A percentile compares a stretch with the other conserved stretches of the same genome.
Conservation (phyloP, 495 filamentous ascomycete species). For the Penicillium lividum region DNA sequence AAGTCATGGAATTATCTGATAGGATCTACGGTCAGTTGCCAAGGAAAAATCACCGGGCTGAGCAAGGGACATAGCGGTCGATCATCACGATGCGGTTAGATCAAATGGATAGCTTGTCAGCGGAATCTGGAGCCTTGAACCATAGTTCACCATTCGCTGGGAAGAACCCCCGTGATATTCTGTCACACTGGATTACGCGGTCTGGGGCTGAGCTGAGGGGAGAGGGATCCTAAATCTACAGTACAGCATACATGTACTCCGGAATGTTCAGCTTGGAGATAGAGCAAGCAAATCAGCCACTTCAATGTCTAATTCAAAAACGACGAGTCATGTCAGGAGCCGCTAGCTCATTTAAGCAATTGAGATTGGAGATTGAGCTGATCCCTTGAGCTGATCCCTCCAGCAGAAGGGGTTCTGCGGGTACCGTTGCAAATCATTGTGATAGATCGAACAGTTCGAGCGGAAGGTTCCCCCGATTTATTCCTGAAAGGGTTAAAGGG, state of each 20-base stretch:
- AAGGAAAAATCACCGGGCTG: not conserved
- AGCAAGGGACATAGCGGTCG: slow-evolving; percentile 11
- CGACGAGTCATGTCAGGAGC: not conserved
- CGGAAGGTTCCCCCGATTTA: not conserved
- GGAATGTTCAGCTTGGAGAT: not conserved
- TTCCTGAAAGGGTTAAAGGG: not conserved
- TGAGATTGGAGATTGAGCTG: slow-evolving; percentile 9
- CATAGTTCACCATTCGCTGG: not conserved
- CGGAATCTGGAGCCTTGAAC: slow-evolving; percentile 2
- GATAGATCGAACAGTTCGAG: slow-evolving; percentile 24
- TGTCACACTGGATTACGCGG: not conserved
- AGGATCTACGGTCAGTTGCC: not conserved
- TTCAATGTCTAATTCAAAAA: not conserved
- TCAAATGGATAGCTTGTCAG: not conserved
- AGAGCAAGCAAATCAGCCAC: not conserved
- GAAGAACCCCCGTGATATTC: not conserved
- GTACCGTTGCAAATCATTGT: slow-evolving; percentile 29
- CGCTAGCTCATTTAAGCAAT: slow-evolving; percentile 11
- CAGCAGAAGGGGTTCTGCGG: slow-evolving; percentile 8
- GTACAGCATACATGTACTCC: not conserved
- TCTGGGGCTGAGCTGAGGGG: not conserved
- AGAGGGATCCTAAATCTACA: not conserved
- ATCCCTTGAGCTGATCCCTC: slow-evolving; percentile 15
- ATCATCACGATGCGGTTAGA: slow-evolving; percentile 1
- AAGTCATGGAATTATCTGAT: slow-evolving; percentile 1